Evolutionary conservation across 2,329 filamentous ascomycete genomes (phyloP).

Genomic region (Lasiodiplodia sp.): DNA sequence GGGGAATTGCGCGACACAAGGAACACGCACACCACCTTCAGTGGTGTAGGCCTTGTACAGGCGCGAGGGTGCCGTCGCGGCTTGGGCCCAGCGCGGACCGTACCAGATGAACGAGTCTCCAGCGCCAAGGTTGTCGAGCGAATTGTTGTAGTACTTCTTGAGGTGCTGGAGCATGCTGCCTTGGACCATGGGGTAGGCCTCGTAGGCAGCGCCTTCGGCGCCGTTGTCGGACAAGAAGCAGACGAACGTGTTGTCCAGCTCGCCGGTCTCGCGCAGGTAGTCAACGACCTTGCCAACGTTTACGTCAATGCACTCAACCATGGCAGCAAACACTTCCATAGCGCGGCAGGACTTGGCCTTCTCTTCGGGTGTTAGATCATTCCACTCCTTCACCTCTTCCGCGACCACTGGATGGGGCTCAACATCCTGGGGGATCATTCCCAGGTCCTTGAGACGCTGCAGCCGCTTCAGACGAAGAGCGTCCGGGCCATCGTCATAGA

Average conservation of each 20-base stretch:
- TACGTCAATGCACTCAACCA: constrained; percentile 68
- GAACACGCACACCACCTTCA: constrained; percentile 61
- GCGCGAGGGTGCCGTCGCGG: constrained; percentile 59
- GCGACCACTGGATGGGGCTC: constrained; percentile 60
- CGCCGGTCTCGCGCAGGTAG: constrained; percentile 62
- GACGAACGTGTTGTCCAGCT: constrained; percentile 70
- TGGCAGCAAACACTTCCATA: constrained; percentile 70
- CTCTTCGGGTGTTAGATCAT: constrained; percentile 55
- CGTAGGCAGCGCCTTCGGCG: constrained; percentile 65
- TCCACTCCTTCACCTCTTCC: constrained; percentile 58
- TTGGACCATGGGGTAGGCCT: constrained; percentile 65
- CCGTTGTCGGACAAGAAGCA: constrained; percentile 71
- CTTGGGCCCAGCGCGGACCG: constrained; percentile 64
- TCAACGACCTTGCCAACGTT: constrained; percentile 67
- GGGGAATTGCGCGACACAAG: constrained; percentile 54
- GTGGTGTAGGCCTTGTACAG: constrained; percentile 57
- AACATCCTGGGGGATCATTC: constrained; percentile 61
- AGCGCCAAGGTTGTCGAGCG: constrained; percentile 65
- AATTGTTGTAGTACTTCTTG: constrained; percentile 65
- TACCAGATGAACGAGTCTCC: constrained; percentile 68
- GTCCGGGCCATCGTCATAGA: constrained; percentile 68
- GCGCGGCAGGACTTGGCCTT: constrained; percentile 58
- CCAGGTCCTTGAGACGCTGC: constrained; percentile 63
- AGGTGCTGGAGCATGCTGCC: constrained; percentile 62
- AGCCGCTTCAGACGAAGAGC: constrained; percentile 62